Evolutionary conservation across 2,329 filamentous ascomycete genomes (phyloP).

Genomic region (Biscogniauxia sp.): DNA sequence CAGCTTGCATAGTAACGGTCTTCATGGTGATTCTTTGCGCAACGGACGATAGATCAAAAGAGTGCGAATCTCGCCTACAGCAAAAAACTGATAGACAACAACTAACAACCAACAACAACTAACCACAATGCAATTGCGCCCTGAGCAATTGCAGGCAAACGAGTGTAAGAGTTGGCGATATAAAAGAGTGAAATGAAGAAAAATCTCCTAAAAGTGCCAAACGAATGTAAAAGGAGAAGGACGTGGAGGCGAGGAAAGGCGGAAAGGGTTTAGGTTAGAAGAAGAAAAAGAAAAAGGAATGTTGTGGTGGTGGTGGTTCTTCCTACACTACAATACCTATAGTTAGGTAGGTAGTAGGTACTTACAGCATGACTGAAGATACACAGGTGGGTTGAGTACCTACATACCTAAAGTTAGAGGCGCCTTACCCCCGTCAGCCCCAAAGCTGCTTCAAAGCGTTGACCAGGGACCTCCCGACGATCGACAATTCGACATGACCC

Average conservation of each 20-base stretch:
- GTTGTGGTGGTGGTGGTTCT: not conserved
- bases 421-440: not conserved
- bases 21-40: constrained; percentile 45
- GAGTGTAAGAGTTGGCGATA: constrained; percentile 1
- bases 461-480: not conserved
- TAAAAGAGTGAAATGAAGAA: constrained; percentile 4
- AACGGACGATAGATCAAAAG: constrained; percentile 8
- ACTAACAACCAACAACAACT: constrained; percentile 4
- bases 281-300: not conserved
- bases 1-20: constrained; percentile 47
- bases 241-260: not conserved
- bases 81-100: not conserved
- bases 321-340: not conserved
- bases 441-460: not conserved
- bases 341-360: not conserved
- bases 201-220: constrained; percentile 2
- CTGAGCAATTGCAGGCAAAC: not conserved
- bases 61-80: constrained; percentile 16
- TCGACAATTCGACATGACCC: not conserved
- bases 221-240: not conserved
- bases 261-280: not conserved
- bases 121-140: constrained; percentile 10
- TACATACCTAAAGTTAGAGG: too few species aligned
- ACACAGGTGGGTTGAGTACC: not conserved
- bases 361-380: too few species aligned